These are phyloP conservation scores for Jatropha podagrica DNA, from an alignment of 441 rosid genomes.

Conservation along the genomic window DNA sequence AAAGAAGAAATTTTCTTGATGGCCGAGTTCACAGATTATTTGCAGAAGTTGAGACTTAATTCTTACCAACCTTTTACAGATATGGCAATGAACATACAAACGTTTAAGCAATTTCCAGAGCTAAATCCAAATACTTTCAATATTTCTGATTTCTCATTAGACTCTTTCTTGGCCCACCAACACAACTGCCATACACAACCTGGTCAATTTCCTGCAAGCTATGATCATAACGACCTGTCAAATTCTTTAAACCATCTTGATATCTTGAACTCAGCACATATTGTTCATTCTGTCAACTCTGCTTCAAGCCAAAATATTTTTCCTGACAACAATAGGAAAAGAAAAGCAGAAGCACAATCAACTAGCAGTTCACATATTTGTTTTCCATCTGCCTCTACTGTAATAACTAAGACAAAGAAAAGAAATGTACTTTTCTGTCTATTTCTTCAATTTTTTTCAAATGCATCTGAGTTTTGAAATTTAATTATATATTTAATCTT, in stretches of 20 bases:
- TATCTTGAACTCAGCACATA: slow-evolving; percentile 17
- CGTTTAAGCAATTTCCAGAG: slow-evolving; percentile 33
- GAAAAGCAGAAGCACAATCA: slow-evolving; percentile 29
- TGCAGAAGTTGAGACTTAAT: slow-evolving; percentile 28
- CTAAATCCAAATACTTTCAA: slow-evolving; percentile 30
- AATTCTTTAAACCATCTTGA: slow-evolving; percentile 12
- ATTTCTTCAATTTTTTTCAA: background rate
- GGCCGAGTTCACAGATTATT: slow-evolving; percentile 36
- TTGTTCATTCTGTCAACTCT: slow-evolving; percentile 1
- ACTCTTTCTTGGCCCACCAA: slow-evolving; percentile 34
- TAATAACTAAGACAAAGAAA: slow-evolving; percentile 16
- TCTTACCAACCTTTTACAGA: slow-evolving; percentile 23
- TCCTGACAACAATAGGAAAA: slow-evolving; percentile 24
- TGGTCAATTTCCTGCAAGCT: slow-evolving; percentile 16
- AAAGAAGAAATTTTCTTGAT: background rate
- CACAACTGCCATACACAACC: slow-evolving; percentile 33
- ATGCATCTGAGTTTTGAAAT: background rate
- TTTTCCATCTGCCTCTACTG: slow-evolving; percentile 26
- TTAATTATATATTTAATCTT: background rate
- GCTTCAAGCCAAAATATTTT: slow-evolving; percentile 20
- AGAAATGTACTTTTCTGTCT: slow-evolving; percentile 21
- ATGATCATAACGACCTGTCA: background rate
- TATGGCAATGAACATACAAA: slow-evolving; percentile 25
- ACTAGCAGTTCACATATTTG: slow-evolving; percentile 14
- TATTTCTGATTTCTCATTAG: slow-evolving; percentile 25